phyloP scores from a whole-genome alignment of 257 asterid species.

The Rhazya stricta region DNA sequence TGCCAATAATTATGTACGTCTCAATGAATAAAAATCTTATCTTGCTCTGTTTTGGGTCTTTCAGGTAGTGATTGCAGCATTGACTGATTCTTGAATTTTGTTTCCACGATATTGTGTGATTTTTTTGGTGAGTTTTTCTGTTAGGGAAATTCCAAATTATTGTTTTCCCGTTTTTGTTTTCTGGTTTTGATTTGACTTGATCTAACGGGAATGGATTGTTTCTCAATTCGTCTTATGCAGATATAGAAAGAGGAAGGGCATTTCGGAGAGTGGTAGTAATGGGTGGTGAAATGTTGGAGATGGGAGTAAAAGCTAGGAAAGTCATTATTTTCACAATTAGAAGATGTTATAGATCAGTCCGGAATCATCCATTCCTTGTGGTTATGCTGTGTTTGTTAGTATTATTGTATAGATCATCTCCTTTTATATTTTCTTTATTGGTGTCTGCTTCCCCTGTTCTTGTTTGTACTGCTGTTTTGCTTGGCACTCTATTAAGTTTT shows the following conservation, averaged over 20 bases:
- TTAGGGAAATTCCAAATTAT: slow-evolving; percentile 11
- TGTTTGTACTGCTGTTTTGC: slow-evolving; percentile 83
- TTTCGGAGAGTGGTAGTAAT: slow-evolving; percentile 28
- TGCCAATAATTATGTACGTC: neutral
- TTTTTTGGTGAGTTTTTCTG: slow-evolving; percentile 31
- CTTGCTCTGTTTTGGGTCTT: slow-evolving; percentile 21
- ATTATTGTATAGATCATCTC: slow-evolving; percentile 60
- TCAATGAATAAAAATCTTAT: slow-evolving; percentile 1
- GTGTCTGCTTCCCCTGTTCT: slow-evolving; percentile 75
- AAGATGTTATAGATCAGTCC: slow-evolving; percentile 48
- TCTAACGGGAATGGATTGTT: slow-evolving; percentile 32
- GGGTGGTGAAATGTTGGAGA: slow-evolving; percentile 46
- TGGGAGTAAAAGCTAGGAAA: slow-evolving; percentile 54
- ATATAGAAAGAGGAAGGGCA: slow-evolving; percentile 22
- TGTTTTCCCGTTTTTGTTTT: slow-evolving; percentile 17
- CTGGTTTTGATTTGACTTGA: slow-evolving; percentile 27
- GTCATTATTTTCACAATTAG: slow-evolving; percentile 42
- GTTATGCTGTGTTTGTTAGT: slow-evolving; percentile 61
- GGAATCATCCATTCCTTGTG: slow-evolving; percentile 72
- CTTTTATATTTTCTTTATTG: slow-evolving; percentile 66
- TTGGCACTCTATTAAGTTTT: slow-evolving; percentile 77
- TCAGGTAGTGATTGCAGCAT: slow-evolving; percentile 31
- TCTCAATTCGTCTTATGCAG: slow-evolving; percentile 33
- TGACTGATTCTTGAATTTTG: slow-evolving; percentile 16
- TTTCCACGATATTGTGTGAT: slow-evolving; percentile 12